Conservation (phyloP, 352 stramenopile genomes). For the Globisporangium abappressorium region DNA sequence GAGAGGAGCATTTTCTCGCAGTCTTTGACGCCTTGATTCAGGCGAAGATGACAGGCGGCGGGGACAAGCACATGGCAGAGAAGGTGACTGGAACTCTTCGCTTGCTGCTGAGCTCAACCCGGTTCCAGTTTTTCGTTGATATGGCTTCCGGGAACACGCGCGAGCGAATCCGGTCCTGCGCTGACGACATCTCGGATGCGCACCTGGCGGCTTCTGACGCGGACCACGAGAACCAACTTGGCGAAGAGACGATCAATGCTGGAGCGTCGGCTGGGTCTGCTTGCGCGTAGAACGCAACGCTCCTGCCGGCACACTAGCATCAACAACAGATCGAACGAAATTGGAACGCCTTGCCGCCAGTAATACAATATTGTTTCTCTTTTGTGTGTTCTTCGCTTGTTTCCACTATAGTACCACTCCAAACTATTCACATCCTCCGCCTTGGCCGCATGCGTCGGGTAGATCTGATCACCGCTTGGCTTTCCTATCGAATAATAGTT, state of each 20-base stretch:
- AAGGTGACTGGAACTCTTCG: background rate
- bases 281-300: constrained; percentile 4
- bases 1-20: constrained; percentile 14
- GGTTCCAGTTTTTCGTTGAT: constrained; percentile 15
- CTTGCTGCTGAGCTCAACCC: constrained; percentile 4
- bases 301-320: background rate
- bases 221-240: background rate
- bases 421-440: constrained; percentile 42
- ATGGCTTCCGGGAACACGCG: constrained; percentile 6
- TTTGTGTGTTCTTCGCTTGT: constrained; percentile 15
- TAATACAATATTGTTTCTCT: constrained; percentile 20
- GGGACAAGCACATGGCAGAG: background rate
- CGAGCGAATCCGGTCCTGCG: background rate
- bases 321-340: background rate
- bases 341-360: background rate
- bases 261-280: background rate
- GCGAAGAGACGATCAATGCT: background rate
- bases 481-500: constrained; percentile 20
- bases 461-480: constrained; percentile 6
- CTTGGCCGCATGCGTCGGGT: constrained; percentile 5
- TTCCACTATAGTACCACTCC: constrained; percentile 45
- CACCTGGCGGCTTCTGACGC: too few relatives aligned
- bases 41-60: background rate
- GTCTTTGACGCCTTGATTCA: constrained; percentile 12
- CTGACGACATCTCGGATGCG: background rate